Evolutionary conservation across 2,329 filamentous ascomycete species (phyloP), one percentile per base, ranked within the genome.

Genomic region (Bimuria novae-zelandiae): DNA sequence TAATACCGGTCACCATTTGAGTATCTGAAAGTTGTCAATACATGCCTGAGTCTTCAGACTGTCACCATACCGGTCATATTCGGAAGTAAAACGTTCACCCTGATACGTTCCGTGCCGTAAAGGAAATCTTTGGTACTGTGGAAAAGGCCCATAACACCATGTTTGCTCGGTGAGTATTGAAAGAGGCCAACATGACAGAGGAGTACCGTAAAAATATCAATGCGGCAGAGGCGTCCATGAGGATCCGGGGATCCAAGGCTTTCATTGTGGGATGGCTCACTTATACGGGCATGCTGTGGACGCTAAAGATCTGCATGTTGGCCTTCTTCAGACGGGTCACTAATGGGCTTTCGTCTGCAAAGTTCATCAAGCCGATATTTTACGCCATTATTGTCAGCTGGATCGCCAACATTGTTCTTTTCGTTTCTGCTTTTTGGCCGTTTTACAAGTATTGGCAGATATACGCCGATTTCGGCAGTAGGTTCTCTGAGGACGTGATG

Each of bases 271-370:
- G 73, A 1, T 61, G 73, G 30, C 59, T 60, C 10, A 65, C 63
- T 1, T 77, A 77, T 10, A 62, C 69, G 10, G 54, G 68, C 11
- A 67, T 76, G 23, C 60, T 77, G 3, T 77, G 75, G 75, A 69
- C 61, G 0, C 59, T 77, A 47, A 77, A 76, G 51, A 61, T 77
- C 27, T 75, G 75, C 59, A 76, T 77, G 73, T 47, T 76, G 16
- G 76, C 72, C 52, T 70, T 77, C 14, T 77, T 75, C 49, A 60
- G 63, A 12, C 72, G 74, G 0, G 60, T 77, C 5, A 70, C 76
- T 4, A 63, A 60, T 3, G 68, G 70, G 0, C 50, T 76, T 0
- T 73, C 69, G 67, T 69, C 72, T 0, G 64, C 75, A 46, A 72
- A 64, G 16, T 68, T 74, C 22, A 66, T 77, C n/a, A 57, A 62